phyloP scores from a whole-genome alignment of 352 stramenopile genomes.

The Pythium myriotylum region DNA sequence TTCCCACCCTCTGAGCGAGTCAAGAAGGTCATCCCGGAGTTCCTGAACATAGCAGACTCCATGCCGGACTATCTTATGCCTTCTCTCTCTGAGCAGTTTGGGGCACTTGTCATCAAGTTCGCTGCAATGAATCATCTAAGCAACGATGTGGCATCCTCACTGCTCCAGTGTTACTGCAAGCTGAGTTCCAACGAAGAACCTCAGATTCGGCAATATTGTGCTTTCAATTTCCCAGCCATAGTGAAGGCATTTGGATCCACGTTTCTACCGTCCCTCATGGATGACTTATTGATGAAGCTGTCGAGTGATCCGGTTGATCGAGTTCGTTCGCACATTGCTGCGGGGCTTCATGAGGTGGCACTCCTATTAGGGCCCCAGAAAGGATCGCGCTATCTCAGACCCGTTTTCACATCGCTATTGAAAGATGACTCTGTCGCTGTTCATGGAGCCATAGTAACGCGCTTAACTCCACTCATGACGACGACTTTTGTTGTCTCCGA shows the following conservation, averaged over 20 bases:
- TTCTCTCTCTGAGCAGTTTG: conserved; percentile 56
- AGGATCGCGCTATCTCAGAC: conserved; percentile 68
- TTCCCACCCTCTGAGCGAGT: conserved; percentile 56
- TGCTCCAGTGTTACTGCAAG: conserved; percentile 66
- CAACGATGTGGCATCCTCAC: conserved; percentile 46
- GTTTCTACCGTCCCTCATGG: conserved; percentile 66
- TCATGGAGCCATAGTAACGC: conserved; percentile 63
- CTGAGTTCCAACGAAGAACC: conserved; percentile 64
- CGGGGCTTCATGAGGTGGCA: conserved; percentile 76
- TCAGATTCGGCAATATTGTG: conserved; percentile 61
- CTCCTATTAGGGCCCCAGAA: conserved; percentile 60
- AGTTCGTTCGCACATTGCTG: conserved; percentile 63
- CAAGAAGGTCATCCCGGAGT: conserved; percentile 70
- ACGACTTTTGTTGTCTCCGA: conserved; percentile 54
- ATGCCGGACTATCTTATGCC: conserved; percentile 64
- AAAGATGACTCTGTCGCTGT: conserved; percentile 65
- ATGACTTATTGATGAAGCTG: conserved; percentile 69
- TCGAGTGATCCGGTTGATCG: conserved; percentile 17
- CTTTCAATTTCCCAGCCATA: conserved; percentile 81
- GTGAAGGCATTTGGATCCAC: conserved; percentile 67
- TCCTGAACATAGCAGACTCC: conserved; percentile 55
- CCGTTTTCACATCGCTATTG: conserved; percentile 52
- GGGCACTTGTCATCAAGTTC: conserved; percentile 67
- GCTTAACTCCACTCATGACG: conserved; percentile 51
- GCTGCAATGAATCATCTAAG: conserved; percentile 56